Evolutionary conservation across 116 monocot genomes (phyloP), one percentile per base, ranked within the genome.

Genomic region (Dioscorea cayenensis): DNA sequence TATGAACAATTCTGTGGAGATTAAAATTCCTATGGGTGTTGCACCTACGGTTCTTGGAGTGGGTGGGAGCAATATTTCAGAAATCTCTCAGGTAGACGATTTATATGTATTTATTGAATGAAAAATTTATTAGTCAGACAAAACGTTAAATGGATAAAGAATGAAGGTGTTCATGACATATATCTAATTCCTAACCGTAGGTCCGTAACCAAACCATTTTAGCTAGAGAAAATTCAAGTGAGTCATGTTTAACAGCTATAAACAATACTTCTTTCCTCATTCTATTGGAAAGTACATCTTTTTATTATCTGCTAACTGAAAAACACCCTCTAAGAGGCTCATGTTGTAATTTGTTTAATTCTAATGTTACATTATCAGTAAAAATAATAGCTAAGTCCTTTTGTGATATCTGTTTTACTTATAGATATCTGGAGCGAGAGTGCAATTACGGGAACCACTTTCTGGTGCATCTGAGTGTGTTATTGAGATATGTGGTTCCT

Each of bases 341-440:
- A 63, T 63, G 23, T 25, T 63, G 27, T 63, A 25, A 63, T 63
- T 65, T 32, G 18, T 65, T 18, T 17, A 18, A 2, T 65, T 36
- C 13, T 36, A 35, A 65, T 65, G 29, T 52, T 8, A 7, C 35
- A 13, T 36, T 52, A 27, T 49, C 13, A 67, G 10, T n/a, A 48
- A 35, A 2, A 36, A 12, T 55, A 16, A 55, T 55, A n/a, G 55
- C 55, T 55, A n/a, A 55, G 5, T 16, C 55, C n/a, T n/a, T 14
- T 36, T 49, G 20, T n/a, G 48, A 4, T 38, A 6, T 28, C 43
- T 51, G 69, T 25, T 36, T 63, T 63, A 21, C 35, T 65, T 28
- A 48, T 36, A 81, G 85, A 81, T 78, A 8, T 85, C 81, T 66
- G 81, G 85, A 67, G 82, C 79, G n/a, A 76, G 79, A 63, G 67